Percentiles rank a stretch among this genome's conserved stretches.
phyloP scores from a whole-genome alignment of 1,139 yeast genomes.

The Geotrichum fermentans region DNA sequence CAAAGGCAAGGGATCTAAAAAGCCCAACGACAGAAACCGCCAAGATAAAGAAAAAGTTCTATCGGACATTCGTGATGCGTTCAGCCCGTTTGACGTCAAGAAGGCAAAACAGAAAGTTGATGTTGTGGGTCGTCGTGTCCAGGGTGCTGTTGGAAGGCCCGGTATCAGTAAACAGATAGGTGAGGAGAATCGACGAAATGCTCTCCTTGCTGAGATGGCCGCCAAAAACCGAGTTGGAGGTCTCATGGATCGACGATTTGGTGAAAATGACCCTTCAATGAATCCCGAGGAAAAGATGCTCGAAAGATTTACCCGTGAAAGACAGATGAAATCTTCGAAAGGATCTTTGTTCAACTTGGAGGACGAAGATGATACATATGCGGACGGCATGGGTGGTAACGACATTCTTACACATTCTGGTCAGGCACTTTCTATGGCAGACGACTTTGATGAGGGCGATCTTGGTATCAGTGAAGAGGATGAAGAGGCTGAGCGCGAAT shows the following conservation, averaged over 20 bases:
- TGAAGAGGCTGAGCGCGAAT: slow-evolving; percentile 30
- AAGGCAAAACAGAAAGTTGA: slow-evolving; percentile 60
- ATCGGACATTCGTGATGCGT: slow-evolving; percentile 64
- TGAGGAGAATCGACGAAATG: slow-evolving; percentile 60
- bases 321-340: slow-evolving; percentile 43
- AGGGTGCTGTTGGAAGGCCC: slow-evolving; percentile 65
- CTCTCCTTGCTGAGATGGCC: slow-evolving; percentile 59
- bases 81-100: slow-evolving; percentile 84
- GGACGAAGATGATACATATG: slow-evolving; percentile 56
- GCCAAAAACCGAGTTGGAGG: slow-evolving; percentile 72
- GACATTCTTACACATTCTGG: slow-evolving; percentile 77
- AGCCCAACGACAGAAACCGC: slow-evolving; percentile 57
- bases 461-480: slow-evolving; percentile 45
- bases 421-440: slow-evolving; percentile 53
- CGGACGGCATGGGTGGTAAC: slow-evolving; percentile 26
- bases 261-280: slow-evolving; percentile 70
- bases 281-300: slow-evolving; percentile 90
- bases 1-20: slow-evolving; percentile 44
- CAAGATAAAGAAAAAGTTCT: slow-evolving; percentile 59
- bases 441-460: slow-evolving; percentile 47
- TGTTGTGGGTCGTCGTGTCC: slow-evolving; percentile 52
- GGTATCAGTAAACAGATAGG: slow-evolving; percentile 72
- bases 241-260: slow-evolving; percentile 81
- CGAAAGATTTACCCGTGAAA: slow-evolving; percentile 86
- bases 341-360: slow-evolving; percentile 67